Evolutionary conservation across 176 grass and related monocot species (phyloP).

Genomic region (Elaeis guineensis): DNA sequence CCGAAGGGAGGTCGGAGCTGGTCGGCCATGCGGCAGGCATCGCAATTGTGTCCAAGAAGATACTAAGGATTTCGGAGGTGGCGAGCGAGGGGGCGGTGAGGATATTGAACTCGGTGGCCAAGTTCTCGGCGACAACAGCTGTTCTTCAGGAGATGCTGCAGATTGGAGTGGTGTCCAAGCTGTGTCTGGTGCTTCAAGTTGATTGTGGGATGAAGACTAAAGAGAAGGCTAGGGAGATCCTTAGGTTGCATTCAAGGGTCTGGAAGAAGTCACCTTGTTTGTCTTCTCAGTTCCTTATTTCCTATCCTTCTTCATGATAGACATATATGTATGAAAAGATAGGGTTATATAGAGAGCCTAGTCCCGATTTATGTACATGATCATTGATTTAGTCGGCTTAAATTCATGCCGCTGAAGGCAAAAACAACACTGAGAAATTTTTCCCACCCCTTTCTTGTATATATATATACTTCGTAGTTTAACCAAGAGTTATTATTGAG

Average conservation of each 20-base stretch:
- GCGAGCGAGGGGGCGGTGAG: conserved; percentile 12
- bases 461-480: no score
- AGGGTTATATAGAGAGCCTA: no score
- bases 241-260: conserved; percentile 3
- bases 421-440: no score
- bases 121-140: not conserved
- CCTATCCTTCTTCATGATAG: not conserved
- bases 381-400: no score
- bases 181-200: conserved; percentile 5
- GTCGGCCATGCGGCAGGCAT: conserved; percentile 5
- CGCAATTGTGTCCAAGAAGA: not conserved
- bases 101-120: conserved; percentile 2
- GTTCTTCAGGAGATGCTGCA: conserved; percentile 12
- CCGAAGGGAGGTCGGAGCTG: conserved; percentile 2
- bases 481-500: no score
- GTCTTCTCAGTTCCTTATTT: conserved; percentile 1
- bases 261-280: conserved; percentile 7
- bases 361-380: no score
- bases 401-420: no score
- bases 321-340: not conserved
- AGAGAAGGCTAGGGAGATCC: conserved; percentile 10
- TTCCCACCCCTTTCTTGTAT: no score
- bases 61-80: not conserved
- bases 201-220: not conserved
- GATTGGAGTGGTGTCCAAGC: conserved; percentile 2